These are phyloP conservation scores for Acmispon strigosus DNA, from an alignment of 306 rosid species.

Conservation along the genomic window DNA sequence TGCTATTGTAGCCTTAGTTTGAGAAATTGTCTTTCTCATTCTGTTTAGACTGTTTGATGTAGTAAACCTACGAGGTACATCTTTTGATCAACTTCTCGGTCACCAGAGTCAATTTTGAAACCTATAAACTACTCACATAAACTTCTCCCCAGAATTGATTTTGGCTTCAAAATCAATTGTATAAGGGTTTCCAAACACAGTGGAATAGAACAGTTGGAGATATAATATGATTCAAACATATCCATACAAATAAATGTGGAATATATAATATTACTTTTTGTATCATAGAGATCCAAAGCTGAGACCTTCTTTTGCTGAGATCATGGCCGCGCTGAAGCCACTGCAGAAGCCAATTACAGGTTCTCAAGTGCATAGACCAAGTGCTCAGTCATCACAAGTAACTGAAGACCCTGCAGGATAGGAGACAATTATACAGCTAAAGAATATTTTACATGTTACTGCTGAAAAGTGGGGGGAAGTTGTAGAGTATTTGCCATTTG, in stretches of 20 bases:
- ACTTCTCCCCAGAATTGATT: too few species aligned
- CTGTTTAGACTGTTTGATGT: neutral
- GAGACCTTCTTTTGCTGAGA: slow-evolving; percentile 88
- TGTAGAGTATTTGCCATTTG: slow-evolving; percentile 44
- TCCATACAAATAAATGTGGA: neutral
- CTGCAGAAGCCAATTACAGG: slow-evolving; percentile 75
- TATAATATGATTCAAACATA: neutral
- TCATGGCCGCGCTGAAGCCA: slow-evolving; percentile 91
- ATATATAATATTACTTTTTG: slow-evolving; percentile 10
- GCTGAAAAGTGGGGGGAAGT: slow-evolving; percentile 42
- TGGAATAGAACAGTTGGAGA: neutral
- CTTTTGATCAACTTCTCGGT: neutral
- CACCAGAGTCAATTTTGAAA: too few species aligned
- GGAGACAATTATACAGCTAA: slow-evolving; percentile 30
- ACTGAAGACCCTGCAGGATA: slow-evolving; percentile 36
- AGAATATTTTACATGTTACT: slow-evolving; percentile 24
- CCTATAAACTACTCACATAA: too few species aligned
- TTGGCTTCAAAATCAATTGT: too few species aligned
- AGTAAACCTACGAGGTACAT: neutral
- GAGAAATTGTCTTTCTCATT: neutral
- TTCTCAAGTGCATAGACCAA: slow-evolving; percentile 56
- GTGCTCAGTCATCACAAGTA: slow-evolving; percentile 37
- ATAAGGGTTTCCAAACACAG: neutral
- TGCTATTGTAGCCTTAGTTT: neutral
- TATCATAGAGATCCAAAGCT: slow-evolving; percentile 74